These are phyloP conservation scores for Parathielavia hyrcaniae DNA, from an alignment of 495 filamentous ascomycete species.

Conservation along the genomic window DNA sequence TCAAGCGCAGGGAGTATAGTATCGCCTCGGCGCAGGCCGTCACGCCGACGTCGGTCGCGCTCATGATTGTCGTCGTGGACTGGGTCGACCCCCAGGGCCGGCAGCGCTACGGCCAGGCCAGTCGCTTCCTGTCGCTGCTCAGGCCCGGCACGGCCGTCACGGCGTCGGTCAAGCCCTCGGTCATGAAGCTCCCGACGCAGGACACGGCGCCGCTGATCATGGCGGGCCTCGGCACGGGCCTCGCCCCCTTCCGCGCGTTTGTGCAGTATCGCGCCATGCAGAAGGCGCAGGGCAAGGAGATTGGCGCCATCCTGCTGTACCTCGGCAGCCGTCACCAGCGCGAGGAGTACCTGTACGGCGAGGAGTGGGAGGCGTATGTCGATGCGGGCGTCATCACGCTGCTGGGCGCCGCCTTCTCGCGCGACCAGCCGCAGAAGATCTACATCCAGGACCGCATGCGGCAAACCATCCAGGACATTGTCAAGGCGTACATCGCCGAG, in stretches of 20 bases:
- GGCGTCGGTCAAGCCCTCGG: conserved; percentile 90
- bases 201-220: conserved; percentile 92
- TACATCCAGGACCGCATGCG: conserved; percentile 99
- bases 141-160: conserved; percentile 69
- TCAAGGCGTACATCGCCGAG: conserved; percentile 80
- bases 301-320: conserved; percentile 89
- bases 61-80: conserved; percentile 96
- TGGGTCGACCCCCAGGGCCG: conserved; percentile 87
- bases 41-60: conserved; percentile 73
- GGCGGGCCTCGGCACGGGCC: conserved; percentile 96
- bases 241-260: conserved; percentile 96
- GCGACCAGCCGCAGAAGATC: conserved; percentile 96
- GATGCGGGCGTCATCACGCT: conserved; percentile 92
- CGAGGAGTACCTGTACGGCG: conserved; percentile 97
- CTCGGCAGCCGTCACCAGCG: conserved; percentile 95
- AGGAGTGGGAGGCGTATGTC: conserved; percentile 98
- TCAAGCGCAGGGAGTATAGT: conserved; percentile 96
- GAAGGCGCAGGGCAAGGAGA: conserved; percentile 88
- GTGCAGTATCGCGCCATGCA: conserved; percentile 97
- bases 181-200: conserved; percentile 86
- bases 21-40: conserved; percentile 95
- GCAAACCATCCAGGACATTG: conserved; percentile 75
- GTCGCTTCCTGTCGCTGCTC: conserved; percentile 74
- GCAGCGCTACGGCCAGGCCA: conserved; percentile 87
- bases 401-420: conserved; percentile 88